phyloP scores from a whole-genome alignment of 2,329 filamentous ascomycete genomes.

The Phialophora expanda region DNA sequence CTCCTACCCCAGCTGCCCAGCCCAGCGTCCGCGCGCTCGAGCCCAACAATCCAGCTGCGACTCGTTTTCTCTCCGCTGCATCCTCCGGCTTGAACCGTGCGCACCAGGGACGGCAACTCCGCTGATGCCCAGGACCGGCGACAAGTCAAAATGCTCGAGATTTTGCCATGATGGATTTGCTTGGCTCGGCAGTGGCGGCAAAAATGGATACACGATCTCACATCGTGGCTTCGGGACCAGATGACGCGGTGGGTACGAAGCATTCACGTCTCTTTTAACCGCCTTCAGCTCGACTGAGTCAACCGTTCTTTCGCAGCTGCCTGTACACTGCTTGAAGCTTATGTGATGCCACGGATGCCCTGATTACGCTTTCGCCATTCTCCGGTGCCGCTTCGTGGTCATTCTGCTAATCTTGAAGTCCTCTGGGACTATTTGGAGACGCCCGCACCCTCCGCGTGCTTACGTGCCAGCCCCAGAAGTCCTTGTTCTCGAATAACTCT shows the following conservation, averaged over 20 bases:
- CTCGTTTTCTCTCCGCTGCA: slow-evolving; percentile 6
- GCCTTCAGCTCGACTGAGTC: slow-evolving; percentile 6
- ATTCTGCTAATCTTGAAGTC: slow-evolving; percentile 9
- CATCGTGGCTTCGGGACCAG: slow-evolving; percentile 23
- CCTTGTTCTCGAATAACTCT: slow-evolving; percentile 6
- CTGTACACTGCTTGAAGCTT: slow-evolving; percentile 16
- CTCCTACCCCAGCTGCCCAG: slow-evolving; percentile 13
- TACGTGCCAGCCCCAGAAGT: slow-evolving; percentile 13
- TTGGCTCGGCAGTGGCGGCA: slow-evolving; percentile 19
- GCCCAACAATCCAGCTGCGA: slow-evolving; percentile 13
- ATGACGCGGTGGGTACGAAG: slow-evolving; percentile 26
- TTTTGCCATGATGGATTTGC: slow-evolving; percentile 12
- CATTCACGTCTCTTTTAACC: not conserved
- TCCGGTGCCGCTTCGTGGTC: not conserved
- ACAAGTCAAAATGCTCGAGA: slow-evolving; percentile 4
- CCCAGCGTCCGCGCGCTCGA: slow-evolving; percentile 5
- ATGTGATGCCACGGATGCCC: slow-evolving; percentile 14
- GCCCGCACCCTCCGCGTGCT: slow-evolving; percentile 20
- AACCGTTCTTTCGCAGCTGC: slow-evolving; percentile 6
- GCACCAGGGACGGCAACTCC: slow-evolving; percentile 11
- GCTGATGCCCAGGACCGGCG: slow-evolving; percentile 4
- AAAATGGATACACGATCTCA: slow-evolving; percentile 13
- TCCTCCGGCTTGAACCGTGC: not conserved
- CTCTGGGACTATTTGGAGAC: not conserved
- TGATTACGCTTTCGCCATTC: slow-evolving; percentile 1